Evolutionary conservation across 192 early-diverging fungal genomes (phyloP), one percentile per base, ranked within the genome.

Genomic region (Piromyces sp.): DNA sequence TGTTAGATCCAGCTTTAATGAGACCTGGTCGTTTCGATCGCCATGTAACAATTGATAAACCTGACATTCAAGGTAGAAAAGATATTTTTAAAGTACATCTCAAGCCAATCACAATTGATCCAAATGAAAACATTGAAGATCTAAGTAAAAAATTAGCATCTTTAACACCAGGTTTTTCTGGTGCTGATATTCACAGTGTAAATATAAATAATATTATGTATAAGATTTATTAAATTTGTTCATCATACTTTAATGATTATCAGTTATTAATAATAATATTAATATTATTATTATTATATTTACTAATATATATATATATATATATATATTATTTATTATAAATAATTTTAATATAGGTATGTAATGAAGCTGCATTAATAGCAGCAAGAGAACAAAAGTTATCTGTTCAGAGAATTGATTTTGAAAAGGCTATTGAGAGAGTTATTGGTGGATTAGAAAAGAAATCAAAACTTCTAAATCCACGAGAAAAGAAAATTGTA

Each of bases 361-460:
- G 97, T 86, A 99, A 99, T 82, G 98, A 99, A 88, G 96, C 96
- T 38, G 98, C 98, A 30, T 90, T 99, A 82, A 97, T 98, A 84
- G 98, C 96, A 26, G 98, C 98, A 79, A 92, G 98, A 79, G 86
- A 91, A 81, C 89, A 90, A n/a, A 90, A 94, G 31, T 89, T 93
- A 30, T 87, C 86, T 13, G 98, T 99, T 11, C 83, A 88, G 78
- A 94, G 94, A 83, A 91, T 88, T 83, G 95, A 99, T 86, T 99
- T 99, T 89, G 98, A 99, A 87, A 88, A 91, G 81, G 98, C 98
- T 78, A 98, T 99, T 85, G 98, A 99, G 86, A 92, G 98, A 79
- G 98, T 99, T 38, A 95, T 99, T 88, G 98, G 93, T 15, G 98
- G 98, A 30, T 88, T 99, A 13, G 98, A 99, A 86, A 99, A 97